phyloP scores from a whole-genome alignment of 805 yeast species.

The Candida nonsorbophila region DNA sequence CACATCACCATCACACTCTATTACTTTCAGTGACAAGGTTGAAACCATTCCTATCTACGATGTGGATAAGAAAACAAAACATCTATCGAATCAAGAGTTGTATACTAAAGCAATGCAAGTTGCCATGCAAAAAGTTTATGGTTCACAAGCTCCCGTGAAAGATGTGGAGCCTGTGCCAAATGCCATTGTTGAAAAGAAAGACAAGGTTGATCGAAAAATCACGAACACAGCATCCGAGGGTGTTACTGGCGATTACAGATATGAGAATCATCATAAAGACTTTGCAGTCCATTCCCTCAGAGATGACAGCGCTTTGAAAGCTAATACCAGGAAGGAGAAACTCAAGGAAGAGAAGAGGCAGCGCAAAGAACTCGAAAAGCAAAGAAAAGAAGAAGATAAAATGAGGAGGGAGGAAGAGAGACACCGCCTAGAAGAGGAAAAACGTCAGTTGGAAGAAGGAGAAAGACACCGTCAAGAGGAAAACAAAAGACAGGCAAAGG shows the following conservation, averaged over 20 bases:
- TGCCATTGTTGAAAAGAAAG: conserved; percentile 7
- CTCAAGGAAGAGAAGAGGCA: conserved; percentile 18
- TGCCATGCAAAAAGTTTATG: conserved; percentile 55
- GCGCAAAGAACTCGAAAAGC: conserved; percentile 11
- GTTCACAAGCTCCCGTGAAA: conserved; percentile 12
- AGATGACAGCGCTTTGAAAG: conserved; percentile 10
- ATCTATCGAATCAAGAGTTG: conserved; percentile 36
- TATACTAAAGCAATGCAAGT: conserved; percentile 51
- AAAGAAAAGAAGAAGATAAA: conserved; percentile 11
- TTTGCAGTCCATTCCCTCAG: conserved; percentile 28
- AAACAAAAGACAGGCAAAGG: conserved; percentile 4
- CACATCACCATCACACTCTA: conserved; percentile 24
- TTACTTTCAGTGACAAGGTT: conserved; percentile 31
- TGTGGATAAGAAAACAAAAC: conserved; percentile 2
- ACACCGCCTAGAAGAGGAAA: conserved; percentile 7
- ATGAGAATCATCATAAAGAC: conserved; percentile 27
- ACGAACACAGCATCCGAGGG: conserved; percentile 9
- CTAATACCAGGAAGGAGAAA: conserved; percentile 16
- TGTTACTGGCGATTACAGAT: conserved; percentile 12
- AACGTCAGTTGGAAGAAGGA: conserved; percentile 3
- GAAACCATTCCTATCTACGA: conserved; percentile 29
- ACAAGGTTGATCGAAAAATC: conserved; percentile 9
- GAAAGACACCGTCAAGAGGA: conserved; percentile 3
- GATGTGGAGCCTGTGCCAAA: conserved; percentile 1
- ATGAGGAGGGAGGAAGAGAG: conserved; percentile 7